These are phyloP conservation scores for Penicillium decumbens DNA, from an alignment of 2,329 filamentous ascomycete genomes.

Conservation along the genomic window DNA sequence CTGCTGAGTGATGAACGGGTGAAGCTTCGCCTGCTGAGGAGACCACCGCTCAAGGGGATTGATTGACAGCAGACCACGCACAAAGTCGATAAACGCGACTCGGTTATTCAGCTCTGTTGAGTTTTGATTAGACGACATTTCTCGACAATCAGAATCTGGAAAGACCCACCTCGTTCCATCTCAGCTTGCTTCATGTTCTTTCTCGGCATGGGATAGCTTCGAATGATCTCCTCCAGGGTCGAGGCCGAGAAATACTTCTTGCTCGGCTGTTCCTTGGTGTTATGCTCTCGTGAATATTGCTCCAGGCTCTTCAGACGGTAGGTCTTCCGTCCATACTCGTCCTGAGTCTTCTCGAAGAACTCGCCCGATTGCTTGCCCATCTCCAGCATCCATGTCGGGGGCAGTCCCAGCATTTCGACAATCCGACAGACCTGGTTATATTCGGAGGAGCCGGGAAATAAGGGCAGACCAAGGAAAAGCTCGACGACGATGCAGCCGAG, in stretches of 20 bases:
- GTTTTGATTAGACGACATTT: slow-evolving; percentile 17
- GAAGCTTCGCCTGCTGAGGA: slow-evolving; percentile 91
- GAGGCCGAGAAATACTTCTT: slow-evolving; percentile 99
- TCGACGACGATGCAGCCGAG: slow-evolving; percentile 97
- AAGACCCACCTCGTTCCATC: slow-evolving; percentile 77
- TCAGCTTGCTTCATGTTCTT: slow-evolving; percentile 99
- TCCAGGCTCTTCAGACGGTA: slow-evolving; percentile 97
- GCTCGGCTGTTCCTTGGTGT: slow-evolving; percentile 96
- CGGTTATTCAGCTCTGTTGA: slow-evolving; percentile 92
- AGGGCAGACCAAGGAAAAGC: slow-evolving; percentile 84
- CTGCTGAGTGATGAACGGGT: slow-evolving; percentile 97
- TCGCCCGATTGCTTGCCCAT: slow-evolving; percentile 97
- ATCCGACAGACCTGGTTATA: slow-evolving; percentile 98
- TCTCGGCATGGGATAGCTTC: slow-evolving; percentile 93
- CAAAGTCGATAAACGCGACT: slow-evolving; percentile 96
- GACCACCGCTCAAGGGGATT: slow-evolving; percentile 97
- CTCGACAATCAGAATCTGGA: slow-evolving; percentile 1
- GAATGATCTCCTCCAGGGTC: slow-evolving; percentile 92
- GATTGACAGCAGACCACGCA: slow-evolving; percentile 84
- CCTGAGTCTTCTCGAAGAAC: slow-evolving; percentile 89
- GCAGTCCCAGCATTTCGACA: slow-evolving; percentile 94
- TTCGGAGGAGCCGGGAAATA: slow-evolving; percentile 96
- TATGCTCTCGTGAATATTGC: slow-evolving; percentile 91
- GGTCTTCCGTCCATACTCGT: slow-evolving; percentile 86
- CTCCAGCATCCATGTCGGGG: slow-evolving; percentile 98